Percentiles rank a stretch among this genome's conserved stretches.
Conservation (phyloP, 768 basidiomycete genomes). For the Boletus huronensis region DNA sequence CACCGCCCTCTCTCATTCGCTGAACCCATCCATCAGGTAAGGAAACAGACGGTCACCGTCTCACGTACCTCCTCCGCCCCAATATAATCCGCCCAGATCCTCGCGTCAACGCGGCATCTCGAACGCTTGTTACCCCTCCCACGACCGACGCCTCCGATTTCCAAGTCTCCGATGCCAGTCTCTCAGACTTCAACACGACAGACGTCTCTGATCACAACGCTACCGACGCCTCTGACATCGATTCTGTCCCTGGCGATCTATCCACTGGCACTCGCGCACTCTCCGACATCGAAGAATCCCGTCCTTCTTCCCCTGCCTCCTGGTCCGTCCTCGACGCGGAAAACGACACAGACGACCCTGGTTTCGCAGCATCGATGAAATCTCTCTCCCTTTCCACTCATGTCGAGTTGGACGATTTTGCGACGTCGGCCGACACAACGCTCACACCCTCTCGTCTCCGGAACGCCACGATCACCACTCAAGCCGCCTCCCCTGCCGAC, state of each 20-base stretch:
- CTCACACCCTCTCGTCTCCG: slow-evolving; percentile 4
- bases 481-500: not conserved
- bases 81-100: slow-evolving; percentile 63
- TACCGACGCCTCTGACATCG: slow-evolving; percentile 25
- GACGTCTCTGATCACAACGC: slow-evolving; percentile 19
- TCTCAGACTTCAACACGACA: slow-evolving; percentile 36
- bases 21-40: slow-evolving; percentile 32
- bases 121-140: slow-evolving; percentile 66
- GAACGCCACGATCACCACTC: not conserved
- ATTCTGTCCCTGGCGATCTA: slow-evolving; percentile 13
- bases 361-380: slow-evolving; percentile 34
- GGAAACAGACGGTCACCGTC: slow-evolving; percentile 50
- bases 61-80: slow-evolving; percentile 80
- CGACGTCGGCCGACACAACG: not conserved
- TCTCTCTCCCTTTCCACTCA: slow-evolving; percentile 34
- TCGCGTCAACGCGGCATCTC: slow-evolving; percentile 20
- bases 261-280: slow-evolving; percentile 12
- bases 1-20: not conserved
- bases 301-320: slow-evolving; percentile 29
- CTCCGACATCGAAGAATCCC: slow-evolving; percentile 29
- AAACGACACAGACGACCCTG: slow-evolving; percentile 26
- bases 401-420: slow-evolving; percentile 19
- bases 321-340: slow-evolving; percentile 40
- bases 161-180: slow-evolving; percentile 43
- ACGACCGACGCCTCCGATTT: slow-evolving; percentile 63